Evolutionary conservation across 2,329 filamentous ascomycete species (phyloP).

Genomic region (Aciculosporium take): DNA sequence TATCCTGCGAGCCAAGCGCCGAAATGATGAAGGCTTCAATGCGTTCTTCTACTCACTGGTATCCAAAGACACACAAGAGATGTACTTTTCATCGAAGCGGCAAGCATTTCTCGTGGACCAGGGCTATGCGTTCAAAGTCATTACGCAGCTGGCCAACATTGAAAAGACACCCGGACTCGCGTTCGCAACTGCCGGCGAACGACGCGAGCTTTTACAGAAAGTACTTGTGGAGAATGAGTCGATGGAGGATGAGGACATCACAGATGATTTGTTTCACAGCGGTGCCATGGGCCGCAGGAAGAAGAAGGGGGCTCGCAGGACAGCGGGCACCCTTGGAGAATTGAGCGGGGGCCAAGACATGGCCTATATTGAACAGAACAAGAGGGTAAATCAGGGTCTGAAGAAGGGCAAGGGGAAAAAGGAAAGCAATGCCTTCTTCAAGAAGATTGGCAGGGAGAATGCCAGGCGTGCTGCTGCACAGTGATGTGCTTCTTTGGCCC

Average conservation of each 20-base stretch:
- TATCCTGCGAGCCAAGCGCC: constrained; percentile 84
- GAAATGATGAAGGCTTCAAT: constrained; percentile 97
- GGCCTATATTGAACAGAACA: constrained; percentile 85
- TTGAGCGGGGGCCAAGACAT: constrained; percentile 88
- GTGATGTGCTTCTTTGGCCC: constrained; percentile 6
- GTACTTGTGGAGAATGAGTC: constrained; percentile 79
- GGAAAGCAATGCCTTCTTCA: constrained; percentile 27
- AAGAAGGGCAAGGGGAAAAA: constrained; percentile 25
- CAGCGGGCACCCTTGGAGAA: constrained; percentile 72
- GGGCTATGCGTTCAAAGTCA: constrained; percentile 97
- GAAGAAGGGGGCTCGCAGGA: constrained; percentile 53
- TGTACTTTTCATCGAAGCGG: constrained; percentile 93
- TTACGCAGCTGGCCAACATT: constrained; percentile 86
- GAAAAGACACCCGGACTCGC: constrained; percentile 69
- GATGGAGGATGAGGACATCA: constrained; percentile 55
- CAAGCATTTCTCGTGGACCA: constrained; percentile 97
- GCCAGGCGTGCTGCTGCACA: constrained; percentile 21
- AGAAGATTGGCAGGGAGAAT: constrained; percentile 28
- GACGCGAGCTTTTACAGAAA: constrained; percentile 74
- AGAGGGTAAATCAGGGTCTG: constrained; percentile 41
- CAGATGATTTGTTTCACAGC: constrained; percentile 26
- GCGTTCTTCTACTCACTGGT: constrained; percentile 98
- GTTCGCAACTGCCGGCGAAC: constrained; percentile 65
- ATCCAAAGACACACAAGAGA: constrained; percentile 92
- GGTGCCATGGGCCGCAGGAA: constrained; percentile 32